Evolutionary conservation across 2,329 filamentous ascomycete genomes (phyloP).

Genomic region (Penicillium griseofulvum): DNA sequence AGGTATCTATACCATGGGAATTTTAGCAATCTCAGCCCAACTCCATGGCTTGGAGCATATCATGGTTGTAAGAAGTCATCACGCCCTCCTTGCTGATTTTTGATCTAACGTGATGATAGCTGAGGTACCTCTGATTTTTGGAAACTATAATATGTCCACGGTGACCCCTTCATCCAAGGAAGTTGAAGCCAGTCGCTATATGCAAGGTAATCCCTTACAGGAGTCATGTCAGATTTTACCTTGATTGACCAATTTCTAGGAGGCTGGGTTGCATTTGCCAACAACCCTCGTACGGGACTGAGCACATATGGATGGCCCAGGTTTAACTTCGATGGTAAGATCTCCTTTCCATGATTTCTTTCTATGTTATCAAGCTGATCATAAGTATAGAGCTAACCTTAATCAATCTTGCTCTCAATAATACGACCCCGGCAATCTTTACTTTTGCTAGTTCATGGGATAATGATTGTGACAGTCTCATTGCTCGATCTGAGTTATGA

Average conservation of each 20-base stretch:
- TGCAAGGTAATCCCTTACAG: conserved; percentile 7
- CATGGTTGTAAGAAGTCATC: conserved; percentile 32
- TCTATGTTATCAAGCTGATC: background rate
- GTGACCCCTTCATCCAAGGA: background rate
- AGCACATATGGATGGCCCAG: conserved; percentile 1
- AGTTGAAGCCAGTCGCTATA: conserved; percentile 8
- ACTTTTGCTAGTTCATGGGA: background rate
- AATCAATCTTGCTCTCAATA: conserved; percentile 1
- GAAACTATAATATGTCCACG: conserved; percentile 7
- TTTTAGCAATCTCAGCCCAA: conserved; percentile 40
- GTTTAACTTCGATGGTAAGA: background rate
- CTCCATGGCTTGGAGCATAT: conserved; percentile 45
- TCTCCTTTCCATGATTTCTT: background rate
- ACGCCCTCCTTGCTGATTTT: background rate
- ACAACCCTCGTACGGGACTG: conserved; percentile 2
- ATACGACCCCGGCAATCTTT: background rate
- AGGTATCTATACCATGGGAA: conserved; percentile 43
- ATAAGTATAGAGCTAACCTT: background rate
- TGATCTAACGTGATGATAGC: background rate
- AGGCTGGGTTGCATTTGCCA: conserved; percentile 11
- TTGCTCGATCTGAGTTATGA: background rate
- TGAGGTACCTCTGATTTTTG: conserved; percentile 14
- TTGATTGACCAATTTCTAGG: background rate
- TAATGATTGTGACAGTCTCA: background rate
- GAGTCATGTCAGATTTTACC: background rate